A percentile compares a stretch with the other conserved stretches of the same genome.
Evolutionary conservation across 208 protist genomes (phyloP).

Genomic region (Eutreptiella sp.): DNA sequence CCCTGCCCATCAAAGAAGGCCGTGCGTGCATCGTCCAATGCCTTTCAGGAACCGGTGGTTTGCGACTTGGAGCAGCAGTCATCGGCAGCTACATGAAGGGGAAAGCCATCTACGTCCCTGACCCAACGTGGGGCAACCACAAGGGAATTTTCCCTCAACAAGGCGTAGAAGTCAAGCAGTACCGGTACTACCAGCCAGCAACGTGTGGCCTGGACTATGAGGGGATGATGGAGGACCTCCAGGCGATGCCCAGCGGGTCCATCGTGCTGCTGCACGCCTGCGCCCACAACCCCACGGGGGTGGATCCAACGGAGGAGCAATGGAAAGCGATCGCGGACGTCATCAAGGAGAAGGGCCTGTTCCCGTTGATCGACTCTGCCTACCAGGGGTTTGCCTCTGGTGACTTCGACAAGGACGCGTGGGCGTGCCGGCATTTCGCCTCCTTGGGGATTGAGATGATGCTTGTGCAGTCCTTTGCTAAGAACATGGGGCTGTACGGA

Average conservation of each 20-base stretch:
- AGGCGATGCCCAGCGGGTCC: constrained; percentile 9
- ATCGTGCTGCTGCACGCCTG: constrained; percentile 73
- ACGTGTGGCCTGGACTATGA: constrained; percentile 50
- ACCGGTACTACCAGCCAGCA: constrained; percentile 25
- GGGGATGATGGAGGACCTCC: constrained; percentile 39
- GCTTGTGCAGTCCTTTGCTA: constrained; percentile 69
- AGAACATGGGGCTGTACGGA: constrained; percentile 78
- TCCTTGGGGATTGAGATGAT: constrained; percentile 23
- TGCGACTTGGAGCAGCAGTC: constrained; percentile 58
- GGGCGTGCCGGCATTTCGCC: constrained; percentile 36
- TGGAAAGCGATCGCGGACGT: constrained; percentile 60
- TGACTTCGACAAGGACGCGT: constrained; percentile 57
- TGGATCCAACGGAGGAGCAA: constrained; percentile 68
- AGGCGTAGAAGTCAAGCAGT: constrained; percentile 27
- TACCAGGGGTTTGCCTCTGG: constrained; percentile 73
- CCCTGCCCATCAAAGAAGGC: constrained; percentile 41
- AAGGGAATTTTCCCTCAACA: constrained; percentile 28
- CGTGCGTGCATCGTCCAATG: constrained; percentile 65
- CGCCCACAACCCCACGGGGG: constrained; percentile 87
- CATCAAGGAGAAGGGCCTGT: constrained; percentile 36
- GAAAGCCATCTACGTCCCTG: constrained; percentile 36
- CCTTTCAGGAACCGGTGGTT: constrained; percentile 78
- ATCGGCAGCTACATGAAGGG: constrained; percentile 40
- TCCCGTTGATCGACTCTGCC: constrained; percentile 71
- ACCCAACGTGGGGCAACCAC: constrained; percentile 48